Percentiles rank a stretch among this genome's conserved stretches.
Conservation (phyloP, 495 filamentous ascomycete genomes). For the Chaetomium cochliodes region DNA sequence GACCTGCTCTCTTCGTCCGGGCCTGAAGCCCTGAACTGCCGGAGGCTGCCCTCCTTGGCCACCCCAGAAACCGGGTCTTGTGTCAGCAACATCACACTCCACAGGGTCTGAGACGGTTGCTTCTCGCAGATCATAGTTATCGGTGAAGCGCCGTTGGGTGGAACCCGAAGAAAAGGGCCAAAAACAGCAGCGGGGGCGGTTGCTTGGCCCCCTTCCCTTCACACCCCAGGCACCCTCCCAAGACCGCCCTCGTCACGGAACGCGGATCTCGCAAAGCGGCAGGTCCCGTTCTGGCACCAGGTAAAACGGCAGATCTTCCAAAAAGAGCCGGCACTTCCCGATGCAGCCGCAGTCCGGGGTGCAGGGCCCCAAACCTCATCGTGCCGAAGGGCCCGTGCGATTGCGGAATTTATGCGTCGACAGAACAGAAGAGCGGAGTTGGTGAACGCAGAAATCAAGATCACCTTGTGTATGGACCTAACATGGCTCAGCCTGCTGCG, state of each 20-base stretch:
- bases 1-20: not conserved
- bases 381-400: not conserved
- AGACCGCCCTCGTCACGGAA: not conserved
- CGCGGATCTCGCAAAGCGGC: not conserved
- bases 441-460: not conserved
- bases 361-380: not conserved
- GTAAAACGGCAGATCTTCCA: constrained; percentile 7
- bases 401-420: not conserved
- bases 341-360: not conserved
- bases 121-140: constrained; percentile 6
- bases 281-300: not conserved
- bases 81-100: not conserved
- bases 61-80: constrained; percentile 6
- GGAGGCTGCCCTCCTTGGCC: not conserved
- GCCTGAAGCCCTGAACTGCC: not conserved
- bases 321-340: not conserved
- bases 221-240: not conserved
- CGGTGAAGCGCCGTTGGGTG: not conserved
- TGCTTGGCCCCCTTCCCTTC: not conserved
- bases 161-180: not conserved
- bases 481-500: no score
- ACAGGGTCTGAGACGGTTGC: constrained; percentile 1
- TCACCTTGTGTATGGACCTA: no score
- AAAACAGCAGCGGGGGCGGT: not conserved
- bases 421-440: not conserved